These are phyloP conservation scores for Trypanosoma avium DNA, from an alignment of 208 protist species.

Conservation along the genomic window DNA sequence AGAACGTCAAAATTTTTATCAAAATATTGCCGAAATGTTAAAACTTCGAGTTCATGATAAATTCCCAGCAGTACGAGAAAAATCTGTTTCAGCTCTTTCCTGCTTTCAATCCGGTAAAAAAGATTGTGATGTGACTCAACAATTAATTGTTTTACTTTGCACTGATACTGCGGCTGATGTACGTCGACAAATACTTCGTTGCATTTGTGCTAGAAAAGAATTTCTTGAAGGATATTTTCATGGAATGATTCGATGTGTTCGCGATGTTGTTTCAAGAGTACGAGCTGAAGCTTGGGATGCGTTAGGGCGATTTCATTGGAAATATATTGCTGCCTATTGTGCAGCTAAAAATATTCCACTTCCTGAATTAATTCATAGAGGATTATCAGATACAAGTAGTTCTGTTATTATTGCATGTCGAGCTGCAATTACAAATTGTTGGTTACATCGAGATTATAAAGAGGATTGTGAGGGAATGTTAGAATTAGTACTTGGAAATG, in stretches of 20 bases:
- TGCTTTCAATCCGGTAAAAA: constrained; percentile 85
- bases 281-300: constrained; percentile 85
- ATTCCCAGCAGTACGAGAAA: constrained; percentile 66
- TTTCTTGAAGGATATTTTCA: constrained; percentile 90
- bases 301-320: constrained; percentile 79
- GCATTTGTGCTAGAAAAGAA: constrained; percentile 76
- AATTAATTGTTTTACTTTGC: constrained; percentile 82
- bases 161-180: constrained; percentile 80
- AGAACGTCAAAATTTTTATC: constrained; percentile 84
- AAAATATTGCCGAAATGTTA: constrained; percentile 70
- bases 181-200: constrained; percentile 70
- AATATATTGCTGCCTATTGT: constrained; percentile 79
- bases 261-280: constrained; percentile 80
- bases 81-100: constrained; percentile 58
- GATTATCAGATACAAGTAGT: constrained; percentile 60
- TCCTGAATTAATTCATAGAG: constrained; percentile 51
- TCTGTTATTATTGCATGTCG: constrained; percentile 79
- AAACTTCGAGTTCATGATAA: constrained; percentile 83
- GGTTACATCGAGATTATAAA: constrained; percentile 81
- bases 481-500: constrained; percentile 53
- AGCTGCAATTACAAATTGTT: constrained; percentile 76
- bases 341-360: constrained; percentile 57
- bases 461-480: constrained; percentile 63
- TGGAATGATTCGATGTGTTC: constrained; percentile 69
- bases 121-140: constrained; percentile 86